Percentiles rank a stretch among this genome's conserved stretches.
Conservation (phyloP, 2,329 filamentous ascomycete species). For the Colletotrichum sojae region DNA sequence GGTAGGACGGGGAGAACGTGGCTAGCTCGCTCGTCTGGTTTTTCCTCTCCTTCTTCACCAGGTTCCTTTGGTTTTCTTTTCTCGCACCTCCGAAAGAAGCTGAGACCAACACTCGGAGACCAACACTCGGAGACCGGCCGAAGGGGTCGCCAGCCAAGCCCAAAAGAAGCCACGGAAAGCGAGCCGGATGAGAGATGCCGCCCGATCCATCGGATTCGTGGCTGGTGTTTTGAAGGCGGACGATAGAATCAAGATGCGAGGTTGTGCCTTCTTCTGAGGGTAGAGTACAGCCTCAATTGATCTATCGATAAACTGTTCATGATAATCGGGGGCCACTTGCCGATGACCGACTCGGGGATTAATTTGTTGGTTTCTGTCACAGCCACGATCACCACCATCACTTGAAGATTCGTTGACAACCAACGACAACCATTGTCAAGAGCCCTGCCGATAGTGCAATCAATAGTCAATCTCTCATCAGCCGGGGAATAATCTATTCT, state of each 20-base stretch:
- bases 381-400: constrained; percentile 6
- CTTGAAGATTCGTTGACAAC: too few species aligned
- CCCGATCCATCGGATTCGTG: background rate
- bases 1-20: constrained; percentile 22
- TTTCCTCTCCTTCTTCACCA: background rate
- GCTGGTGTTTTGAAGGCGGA: background rate
- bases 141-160: constrained; percentile 20
- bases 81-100: background rate
- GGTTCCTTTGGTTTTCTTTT: background rate
- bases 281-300: constrained; percentile 9
- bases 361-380: background rate
- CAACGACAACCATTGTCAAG: background rate
- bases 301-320: background rate
- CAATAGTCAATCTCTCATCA: constrained; percentile 3
- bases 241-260: too few species aligned
- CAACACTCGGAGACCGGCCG: constrained; percentile 25
- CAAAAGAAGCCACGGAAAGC: constrained; percentile 17
- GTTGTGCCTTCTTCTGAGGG: too few species aligned
- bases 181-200: background rate
- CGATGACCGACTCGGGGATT: constrained; percentile 10
- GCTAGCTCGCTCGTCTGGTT: constrained; percentile 24
- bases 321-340: constrained; percentile 24
- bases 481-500: constrained; percentile 26
- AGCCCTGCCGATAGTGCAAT: constrained; percentile 30
- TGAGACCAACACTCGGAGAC: constrained; percentile 29